These are phyloP conservation scores for Kandelia obovata DNA, from an alignment of 345 rosid genomes.

Conservation along the genomic window DNA sequence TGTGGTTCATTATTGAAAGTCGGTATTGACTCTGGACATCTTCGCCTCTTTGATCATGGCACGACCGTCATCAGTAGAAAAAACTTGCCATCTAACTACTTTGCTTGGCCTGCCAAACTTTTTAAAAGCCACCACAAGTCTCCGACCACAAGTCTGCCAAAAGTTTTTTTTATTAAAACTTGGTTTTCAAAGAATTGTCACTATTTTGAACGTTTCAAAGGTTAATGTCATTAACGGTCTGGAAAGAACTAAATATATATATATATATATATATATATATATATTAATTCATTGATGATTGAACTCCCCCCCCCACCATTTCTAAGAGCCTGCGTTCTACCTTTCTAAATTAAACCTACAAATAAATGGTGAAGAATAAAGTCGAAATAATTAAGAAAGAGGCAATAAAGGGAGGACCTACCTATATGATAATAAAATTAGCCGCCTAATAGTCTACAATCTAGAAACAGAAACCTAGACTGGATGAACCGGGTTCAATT, in stretches of 20 bases:
- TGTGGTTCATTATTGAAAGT: background rate
- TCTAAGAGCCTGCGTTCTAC: background rate
- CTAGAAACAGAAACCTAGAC: slow-evolving; percentile 4
- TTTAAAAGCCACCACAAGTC: too few species aligned
- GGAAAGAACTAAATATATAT: too few species aligned
- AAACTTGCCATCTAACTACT: too few species aligned
- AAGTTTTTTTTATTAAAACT: too few species aligned
- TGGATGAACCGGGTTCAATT: slow-evolving; percentile 13
- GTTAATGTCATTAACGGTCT: background rate
- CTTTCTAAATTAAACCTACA: background rate
- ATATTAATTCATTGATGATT: background rate
- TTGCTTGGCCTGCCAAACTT: too few species aligned
- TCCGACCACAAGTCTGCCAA: too few species aligned
- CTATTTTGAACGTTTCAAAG: slow-evolving; percentile 6
- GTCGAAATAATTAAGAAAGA: background rate
- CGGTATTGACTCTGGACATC: background rate
- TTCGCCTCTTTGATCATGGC: background rate
- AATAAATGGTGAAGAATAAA: background rate
- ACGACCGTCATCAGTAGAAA: too few species aligned
- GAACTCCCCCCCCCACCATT: background rate
- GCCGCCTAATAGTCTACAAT: background rate
- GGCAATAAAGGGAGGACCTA: background rate
- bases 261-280: too few species aligned
- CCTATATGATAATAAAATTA: background rate
- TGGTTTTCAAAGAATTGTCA: too few species aligned